A percentile compares a stretch with the other conserved stretches of the same genome.
Conservation (phyloP, 2,329 filamentous ascomycete species). For the Nothopassalora personata region DNA sequence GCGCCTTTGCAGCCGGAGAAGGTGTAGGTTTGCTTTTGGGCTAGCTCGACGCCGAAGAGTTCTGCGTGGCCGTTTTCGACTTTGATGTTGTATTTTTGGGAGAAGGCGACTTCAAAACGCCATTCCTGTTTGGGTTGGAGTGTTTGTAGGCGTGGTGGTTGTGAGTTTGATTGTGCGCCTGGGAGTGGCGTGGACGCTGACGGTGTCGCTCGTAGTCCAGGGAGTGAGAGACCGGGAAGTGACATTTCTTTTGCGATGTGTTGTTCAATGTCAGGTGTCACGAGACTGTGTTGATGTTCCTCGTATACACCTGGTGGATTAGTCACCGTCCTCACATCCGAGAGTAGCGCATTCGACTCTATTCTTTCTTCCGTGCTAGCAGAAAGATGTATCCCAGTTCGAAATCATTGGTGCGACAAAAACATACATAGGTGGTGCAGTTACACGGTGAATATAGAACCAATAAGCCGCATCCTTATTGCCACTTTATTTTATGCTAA, state of each 20-base stretch:
- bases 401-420: too few relatives aligned
- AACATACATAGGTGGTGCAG: too few relatives aligned
- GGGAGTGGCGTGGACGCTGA: constrained; percentile 25
- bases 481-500: too few relatives aligned
- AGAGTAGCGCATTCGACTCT: too few relatives aligned
- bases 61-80: constrained; percentile 79
- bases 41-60: constrained; percentile 91
- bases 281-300: background rate
- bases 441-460: too few relatives aligned
- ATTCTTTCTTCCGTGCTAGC: too few relatives aligned
- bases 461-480: too few relatives aligned
- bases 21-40: constrained; percentile 69
- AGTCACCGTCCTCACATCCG: too few relatives aligned
- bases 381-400: too few relatives aligned
- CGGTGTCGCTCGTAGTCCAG: constrained; percentile 27
- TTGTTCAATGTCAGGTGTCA: background rate
- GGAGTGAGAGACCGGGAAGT: constrained; percentile 45
- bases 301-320: background rate
- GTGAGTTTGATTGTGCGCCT: constrained; percentile 9
- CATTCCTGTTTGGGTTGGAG: constrained; percentile 44
- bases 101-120: constrained; percentile 37
- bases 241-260: constrained; percentile 24
- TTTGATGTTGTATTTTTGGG: constrained; percentile 42
- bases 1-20: constrained; percentile 80
- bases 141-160: constrained; percentile 35